Evolutionary conservation across 306 rosid genomes (phyloP), one percentile per base, ranked within the genome.

Genomic region (Dalbergia cultrata): DNA sequence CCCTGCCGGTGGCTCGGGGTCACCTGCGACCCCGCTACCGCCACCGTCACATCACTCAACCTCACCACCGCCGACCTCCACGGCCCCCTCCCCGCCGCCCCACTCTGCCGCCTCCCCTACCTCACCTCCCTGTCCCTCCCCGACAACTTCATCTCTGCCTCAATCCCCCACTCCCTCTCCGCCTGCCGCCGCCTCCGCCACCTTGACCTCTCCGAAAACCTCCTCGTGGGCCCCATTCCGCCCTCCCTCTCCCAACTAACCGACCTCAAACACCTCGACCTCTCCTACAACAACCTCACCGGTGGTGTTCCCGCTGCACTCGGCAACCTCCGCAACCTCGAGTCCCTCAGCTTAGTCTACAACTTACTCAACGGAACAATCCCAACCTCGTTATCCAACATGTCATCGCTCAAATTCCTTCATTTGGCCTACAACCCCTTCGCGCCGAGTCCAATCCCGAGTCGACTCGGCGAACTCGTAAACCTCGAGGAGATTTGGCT

Each of bases 1-100:
- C 92, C 97, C 4, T 91, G 97, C 80, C 14, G 7, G 12, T 92
- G 97, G 97, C 13, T 4, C n/a, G 91, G 92, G 49, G 14, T 92
- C 72, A 39, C 84, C 9, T 92, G 94, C 65, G 44, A 88, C 73
- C 0, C 50, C 3, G 5, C 5, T 21, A 37, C 88, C 70, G 43
- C 5, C 34, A 14, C 69, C 5, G 92, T 90, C 76, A 18, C 34
- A 80, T 57, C 91, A 39, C 56, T 92, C 79, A 59, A 77, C 53
- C 87, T 92, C 82, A 1, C 83, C 10, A 19, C 19, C 76, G 31
- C 9, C 0, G 53, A 16, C 22, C 86, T 92, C 44, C 5, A 45
- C 12, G 92, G 94, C 3, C 85, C 87, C 3, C 85, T 92, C 77
- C 91, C 92, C 5, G 17, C 19, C 52, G 41, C 47, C 45, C 63